Percentiles rank a stretch among this genome's conserved stretches.
These are phyloP conservation scores for Penstemon davidsonii DNA, from an alignment of 257 asterid species.

Conservation along the genomic window DNA sequence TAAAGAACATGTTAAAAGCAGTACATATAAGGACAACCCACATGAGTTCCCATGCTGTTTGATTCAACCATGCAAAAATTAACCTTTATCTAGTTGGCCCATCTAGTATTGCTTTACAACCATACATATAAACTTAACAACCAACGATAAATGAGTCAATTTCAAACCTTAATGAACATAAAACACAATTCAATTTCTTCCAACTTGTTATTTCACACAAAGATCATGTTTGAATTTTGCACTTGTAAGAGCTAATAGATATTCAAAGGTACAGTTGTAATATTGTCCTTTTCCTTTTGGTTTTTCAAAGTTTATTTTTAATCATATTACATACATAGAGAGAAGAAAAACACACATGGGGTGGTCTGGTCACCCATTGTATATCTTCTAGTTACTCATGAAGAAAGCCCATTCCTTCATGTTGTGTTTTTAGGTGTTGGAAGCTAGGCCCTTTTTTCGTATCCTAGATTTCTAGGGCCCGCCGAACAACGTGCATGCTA, in stretches of 20 bases:
- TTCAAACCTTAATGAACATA: conserved; percentile 34
- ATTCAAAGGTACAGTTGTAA: conserved; percentile 39
- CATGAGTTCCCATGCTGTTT: conserved; percentile 77
- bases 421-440: conserved; percentile 42
- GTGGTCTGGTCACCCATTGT: conserved; percentile 48
- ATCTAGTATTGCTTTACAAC: conserved; percentile 47
- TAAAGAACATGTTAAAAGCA: conserved; percentile 26
- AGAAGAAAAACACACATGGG: conserved; percentile 47
- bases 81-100: conserved; percentile 45
- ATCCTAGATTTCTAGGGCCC: conserved; percentile 28
- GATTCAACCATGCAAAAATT: conserved; percentile 41
- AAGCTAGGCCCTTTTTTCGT: conserved; percentile 30
- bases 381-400: conserved; percentile 35
- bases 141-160: conserved; percentile 28
- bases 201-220: conserved; percentile 34
- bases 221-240: conserved; percentile 44
- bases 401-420: conserved; percentile 59
- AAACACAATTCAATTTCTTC: conserved; percentile 38
- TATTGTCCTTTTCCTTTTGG: conserved; percentile 40
- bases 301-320: conserved; percentile 32
- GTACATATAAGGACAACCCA: conserved; percentile 51
- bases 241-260: conserved; percentile 25
- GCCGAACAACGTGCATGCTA: conserved; percentile 27
- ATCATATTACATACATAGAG: conserved; percentile 28
- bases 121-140: conserved; percentile 38